Percentiles rank a stretch among this genome's conserved stretches.
These are phyloP conservation scores for Aspergillus aculeatinus DNA, from an alignment of 2,329 filamentous ascomycete species.

Conservation along the genomic window DNA sequence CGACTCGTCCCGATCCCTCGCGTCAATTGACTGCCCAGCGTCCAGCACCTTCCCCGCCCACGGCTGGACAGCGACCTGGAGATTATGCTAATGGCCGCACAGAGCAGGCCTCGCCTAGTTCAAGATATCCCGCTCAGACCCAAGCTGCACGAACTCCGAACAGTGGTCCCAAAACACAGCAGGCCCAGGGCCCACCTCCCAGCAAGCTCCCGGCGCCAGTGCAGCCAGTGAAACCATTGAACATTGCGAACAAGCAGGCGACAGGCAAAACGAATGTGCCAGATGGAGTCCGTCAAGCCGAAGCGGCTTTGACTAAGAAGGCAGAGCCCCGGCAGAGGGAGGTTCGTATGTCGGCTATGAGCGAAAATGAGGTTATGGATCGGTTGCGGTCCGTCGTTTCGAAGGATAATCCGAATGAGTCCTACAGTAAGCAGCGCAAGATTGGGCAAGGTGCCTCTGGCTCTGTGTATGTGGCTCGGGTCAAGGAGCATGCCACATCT, in stretches of 20 bases:
- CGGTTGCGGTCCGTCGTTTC: slow-evolving; percentile 92
- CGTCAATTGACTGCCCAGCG: slow-evolving; percentile 70
- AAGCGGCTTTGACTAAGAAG: slow-evolving; percentile 83
- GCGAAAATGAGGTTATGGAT: slow-evolving; percentile 94
- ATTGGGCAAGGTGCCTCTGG: slow-evolving; percentile 98
- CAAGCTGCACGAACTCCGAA: slow-evolving; percentile 47
- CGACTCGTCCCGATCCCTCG: slow-evolving; percentile 51
- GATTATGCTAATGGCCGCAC: slow-evolving; percentile 29
- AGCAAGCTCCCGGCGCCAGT: slow-evolving; percentile 59
- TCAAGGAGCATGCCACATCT: slow-evolving; percentile 86
- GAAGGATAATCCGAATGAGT: slow-evolving; percentile 89
- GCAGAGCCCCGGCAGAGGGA: slow-evolving; percentile 78
- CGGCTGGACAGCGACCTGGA: slow-evolving; percentile 34
- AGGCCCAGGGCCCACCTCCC: slow-evolving; percentile 49
- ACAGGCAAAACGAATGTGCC: slow-evolving; percentile 44
- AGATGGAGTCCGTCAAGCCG: slow-evolving; percentile 82
- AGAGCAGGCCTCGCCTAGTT: slow-evolving; percentile 28
- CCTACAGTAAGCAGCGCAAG: slow-evolving; percentile 99
- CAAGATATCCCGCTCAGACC: slow-evolving; percentile 30
- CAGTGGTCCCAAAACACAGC: slow-evolving; percentile 44
- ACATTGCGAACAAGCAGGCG: slow-evolving; percentile 67
- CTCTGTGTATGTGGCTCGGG: slow-evolving; percentile 95
- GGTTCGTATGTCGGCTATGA: slow-evolving; percentile 98
- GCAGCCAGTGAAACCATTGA: slow-evolving; percentile 70
- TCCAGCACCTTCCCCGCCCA: slow-evolving; percentile 73